These are phyloP conservation scores for Stellera chamaejasme DNA, from an alignment of 345 rosid species.

Conservation along the genomic window DNA sequence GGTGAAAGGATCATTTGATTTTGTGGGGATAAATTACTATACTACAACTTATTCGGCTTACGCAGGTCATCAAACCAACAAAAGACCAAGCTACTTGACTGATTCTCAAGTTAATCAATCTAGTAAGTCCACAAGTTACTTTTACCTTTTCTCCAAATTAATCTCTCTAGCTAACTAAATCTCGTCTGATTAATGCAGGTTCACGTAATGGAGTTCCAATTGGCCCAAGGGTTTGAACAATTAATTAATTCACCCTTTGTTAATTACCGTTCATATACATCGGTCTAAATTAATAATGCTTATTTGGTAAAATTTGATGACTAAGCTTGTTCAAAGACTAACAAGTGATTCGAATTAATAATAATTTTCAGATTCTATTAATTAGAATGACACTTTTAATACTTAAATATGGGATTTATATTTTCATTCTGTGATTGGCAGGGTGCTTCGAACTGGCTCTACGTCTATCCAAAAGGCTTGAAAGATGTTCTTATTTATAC, in stretches of 20 bases:
- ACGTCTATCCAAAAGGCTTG: conserved; percentile 11
- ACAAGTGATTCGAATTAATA: background rate
- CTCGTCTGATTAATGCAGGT: conserved; percentile 3
- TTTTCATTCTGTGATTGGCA: background rate
- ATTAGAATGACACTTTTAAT: too few relatives aligned
- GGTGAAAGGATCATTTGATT: conserved; percentile 44
- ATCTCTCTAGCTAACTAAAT: background rate
- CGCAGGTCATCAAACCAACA: background rate
- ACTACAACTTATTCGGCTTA: conserved; percentile 23
- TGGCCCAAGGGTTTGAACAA: conserved; percentile 7
- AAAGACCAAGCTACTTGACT: conserved; percentile 19
- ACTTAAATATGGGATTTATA: too few relatives aligned
- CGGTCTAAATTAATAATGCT: background rate
- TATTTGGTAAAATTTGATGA: background rate
- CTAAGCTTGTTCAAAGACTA: background rate
- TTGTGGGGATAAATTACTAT: conserved; percentile 44
- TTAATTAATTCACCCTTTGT: background rate
- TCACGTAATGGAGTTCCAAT: conserved; percentile 14
- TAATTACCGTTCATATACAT: background rate
- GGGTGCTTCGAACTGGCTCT: conserved; percentile 1
- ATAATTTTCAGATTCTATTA: too few relatives aligned
- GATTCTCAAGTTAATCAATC: conserved; percentile 20
- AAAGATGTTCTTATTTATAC: conserved; percentile 6
- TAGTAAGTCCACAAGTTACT: conserved; percentile 16
- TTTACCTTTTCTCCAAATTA: background rate